Percentiles rank a stretch among this genome's conserved stretches.
phyloP scores from a whole-genome alignment of 495 filamentous ascomycete genomes.

The Hypoxylon fragiforme region DNA sequence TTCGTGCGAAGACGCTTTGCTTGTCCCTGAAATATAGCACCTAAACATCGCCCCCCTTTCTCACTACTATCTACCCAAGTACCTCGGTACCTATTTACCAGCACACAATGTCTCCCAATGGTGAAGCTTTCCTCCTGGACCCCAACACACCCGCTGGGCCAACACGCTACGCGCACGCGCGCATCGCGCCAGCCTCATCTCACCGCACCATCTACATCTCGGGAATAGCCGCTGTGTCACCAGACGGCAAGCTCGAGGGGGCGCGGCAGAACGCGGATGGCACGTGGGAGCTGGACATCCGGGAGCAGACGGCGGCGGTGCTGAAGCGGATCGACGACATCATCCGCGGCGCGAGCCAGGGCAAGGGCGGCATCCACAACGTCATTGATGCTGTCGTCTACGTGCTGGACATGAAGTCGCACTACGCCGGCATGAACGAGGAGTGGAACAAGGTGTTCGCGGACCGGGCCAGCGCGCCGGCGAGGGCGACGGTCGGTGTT shows the following conservation, averaged over 20 bases:
- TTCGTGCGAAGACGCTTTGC: not conserved
- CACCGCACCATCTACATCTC: slow-evolving; percentile 43
- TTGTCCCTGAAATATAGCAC: too few relatives aligned
- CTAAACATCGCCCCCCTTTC: not conserved
- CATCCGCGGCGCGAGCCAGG: slow-evolving; percentile 39
- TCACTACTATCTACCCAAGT: not conserved
- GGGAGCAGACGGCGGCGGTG: slow-evolving; percentile 41
- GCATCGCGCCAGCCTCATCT: slow-evolving; percentile 36
- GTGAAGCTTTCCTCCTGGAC: slow-evolving; percentile 42
- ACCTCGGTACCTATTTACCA: too few relatives aligned
- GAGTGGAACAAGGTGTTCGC: slow-evolving; percentile 46
- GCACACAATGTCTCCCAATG: slow-evolving; percentile 40
- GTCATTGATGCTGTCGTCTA: slow-evolving; percentile 44
- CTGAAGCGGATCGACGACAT: slow-evolving; percentile 41
- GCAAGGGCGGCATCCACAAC: slow-evolving; percentile 39
- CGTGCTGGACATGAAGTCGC: slow-evolving; percentile 41
- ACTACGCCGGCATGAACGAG: slow-evolving; percentile 48
- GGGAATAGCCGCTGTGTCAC: slow-evolving; percentile 30
- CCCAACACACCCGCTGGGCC: slow-evolving; percentile 33
- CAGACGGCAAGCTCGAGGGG: slow-evolving; percentile 24
- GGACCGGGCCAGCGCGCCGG: slow-evolving; percentile 39
- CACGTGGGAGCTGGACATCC: slow-evolving; percentile 36
- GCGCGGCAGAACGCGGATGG: slow-evolving; percentile 41
- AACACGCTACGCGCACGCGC: slow-evolving; percentile 40
- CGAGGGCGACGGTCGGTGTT: slow-evolving; percentile 42